Conservation (phyloP, 2,329 filamentous ascomycete genomes). For the Trichophyton schoenleinii region DNA sequence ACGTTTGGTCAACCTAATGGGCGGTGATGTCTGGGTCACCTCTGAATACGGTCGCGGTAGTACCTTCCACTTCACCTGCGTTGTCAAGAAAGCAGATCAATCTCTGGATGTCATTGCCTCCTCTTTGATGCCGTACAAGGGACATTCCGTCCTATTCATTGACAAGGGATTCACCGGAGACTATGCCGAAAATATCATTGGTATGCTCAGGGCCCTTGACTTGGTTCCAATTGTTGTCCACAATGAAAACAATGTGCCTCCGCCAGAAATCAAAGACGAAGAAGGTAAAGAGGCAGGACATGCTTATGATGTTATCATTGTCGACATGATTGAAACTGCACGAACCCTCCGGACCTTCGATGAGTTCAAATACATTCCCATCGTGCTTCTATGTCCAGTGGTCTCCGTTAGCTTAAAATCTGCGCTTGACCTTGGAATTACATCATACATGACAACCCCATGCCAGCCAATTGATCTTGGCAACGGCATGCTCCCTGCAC, state of each 20-base stretch:
- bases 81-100: conserved; percentile 69
- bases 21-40: conserved; percentile 90
- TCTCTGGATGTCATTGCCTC: conserved; percentile 61
- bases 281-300: conserved; percentile 38
- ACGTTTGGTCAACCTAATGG: conserved; percentile 88
- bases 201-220: conserved; percentile 66
- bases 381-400: conserved; percentile 77
- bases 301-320: conserved; percentile 87
- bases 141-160: conserved; percentile 86
- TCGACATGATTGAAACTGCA: conserved; percentile 89
- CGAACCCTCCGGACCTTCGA: conserved; percentile 71
- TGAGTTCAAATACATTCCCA: conserved; percentile 94
- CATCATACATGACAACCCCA: conserved; percentile 98
- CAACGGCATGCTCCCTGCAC: conserved; percentile 88
- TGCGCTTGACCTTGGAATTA: conserved; percentile 85
- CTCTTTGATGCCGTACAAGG: conserved; percentile 77
- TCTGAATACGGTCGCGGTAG: conserved; percentile 85
- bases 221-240: conserved; percentile 75
- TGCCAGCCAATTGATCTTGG: conserved; percentile 88
- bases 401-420: conserved; percentile 89
- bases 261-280: conserved; percentile 41
- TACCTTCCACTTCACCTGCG: conserved; percentile 92
- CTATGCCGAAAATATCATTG: conserved; percentile 56
- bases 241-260: conserved; percentile 54
- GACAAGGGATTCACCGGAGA: conserved; percentile 69